These are phyloP conservation scores for Collybia sp. DNA, from an alignment of 768 basidiomycete species.

Conservation along the genomic window DNA sequence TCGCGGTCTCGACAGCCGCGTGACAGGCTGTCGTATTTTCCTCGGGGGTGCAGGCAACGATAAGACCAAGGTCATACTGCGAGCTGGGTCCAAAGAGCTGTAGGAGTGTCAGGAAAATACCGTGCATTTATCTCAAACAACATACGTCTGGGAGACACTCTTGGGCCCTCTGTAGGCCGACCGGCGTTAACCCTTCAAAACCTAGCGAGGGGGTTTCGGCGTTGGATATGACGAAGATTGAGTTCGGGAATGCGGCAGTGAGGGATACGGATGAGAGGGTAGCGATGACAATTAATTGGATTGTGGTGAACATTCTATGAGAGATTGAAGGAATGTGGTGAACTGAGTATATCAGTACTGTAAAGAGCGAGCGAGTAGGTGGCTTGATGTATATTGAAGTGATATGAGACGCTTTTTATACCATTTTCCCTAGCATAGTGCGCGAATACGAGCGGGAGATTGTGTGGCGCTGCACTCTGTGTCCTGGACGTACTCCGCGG, in stretches of 20 bases:
- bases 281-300: constrained; percentile 1
- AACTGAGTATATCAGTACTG: no score
- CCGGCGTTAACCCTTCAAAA: constrained; percentile 13
- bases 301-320: neutral
- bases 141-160: constrained; percentile 17
- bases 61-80: constrained; percentile 14
- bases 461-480: no score
- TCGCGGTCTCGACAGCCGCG: constrained; percentile 14
- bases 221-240: constrained; percentile 16
- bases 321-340: no score
- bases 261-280: neutral
- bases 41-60: constrained; percentile 18
- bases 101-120: constrained; percentile 3
- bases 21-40: constrained; percentile 14
- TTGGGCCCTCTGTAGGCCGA: constrained; percentile 14
- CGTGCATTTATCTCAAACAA: constrained; percentile 1
- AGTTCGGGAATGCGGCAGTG: constrained; percentile 12
- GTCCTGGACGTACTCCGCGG: no score
- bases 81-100: no score
- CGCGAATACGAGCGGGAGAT: no score
- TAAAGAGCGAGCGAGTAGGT: no score
- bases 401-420: no score
- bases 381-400: no score
- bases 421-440: no score
- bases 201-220: constrained; percentile 17